A percentile compares a stretch with the other conserved stretches of the same genome.
phyloP scores from a whole-genome alignment of 495 filamentous ascomycete species.

The Daldinia vernicosa region DNA sequence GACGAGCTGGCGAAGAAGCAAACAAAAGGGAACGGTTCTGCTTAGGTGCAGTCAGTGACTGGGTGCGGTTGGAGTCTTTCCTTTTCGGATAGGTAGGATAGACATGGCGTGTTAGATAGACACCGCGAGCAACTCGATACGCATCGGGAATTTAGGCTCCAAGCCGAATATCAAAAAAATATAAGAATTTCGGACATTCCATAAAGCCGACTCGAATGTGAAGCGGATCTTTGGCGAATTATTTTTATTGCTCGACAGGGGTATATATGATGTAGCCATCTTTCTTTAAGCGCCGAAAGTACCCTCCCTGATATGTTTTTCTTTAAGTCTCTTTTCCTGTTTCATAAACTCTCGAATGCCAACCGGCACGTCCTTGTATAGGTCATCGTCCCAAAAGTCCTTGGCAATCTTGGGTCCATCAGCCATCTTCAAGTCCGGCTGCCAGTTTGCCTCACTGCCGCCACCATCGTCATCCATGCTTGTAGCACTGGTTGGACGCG shows the following conservation, averaged over 20 bases:
- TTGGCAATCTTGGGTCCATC: constrained; percentile 48
- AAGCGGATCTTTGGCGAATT: constrained; percentile 20
- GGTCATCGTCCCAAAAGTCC: constrained; percentile 63
- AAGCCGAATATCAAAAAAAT: constrained; percentile 21
- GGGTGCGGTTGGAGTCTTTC: constrained; percentile 22
- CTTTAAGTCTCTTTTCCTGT: constrained; percentile 89
- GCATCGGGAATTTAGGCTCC: constrained; percentile 17
- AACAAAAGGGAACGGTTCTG: constrained; percentile 32
- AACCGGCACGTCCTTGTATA: constrained; percentile 86
- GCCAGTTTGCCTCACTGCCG: constrained; percentile 75
- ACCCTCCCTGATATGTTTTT: constrained; percentile 66
- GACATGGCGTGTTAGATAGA: constrained; percentile 42
- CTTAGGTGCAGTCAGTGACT: constrained; percentile 12
- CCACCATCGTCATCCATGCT: constrained; percentile 88
- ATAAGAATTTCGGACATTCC: constrained; percentile 17
- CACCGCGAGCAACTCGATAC: constrained; percentile 28
- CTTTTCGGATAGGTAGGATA: constrained; percentile 31
- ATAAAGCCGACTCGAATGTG: constrained; percentile 14
- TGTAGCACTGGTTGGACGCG: constrained; percentile 38
- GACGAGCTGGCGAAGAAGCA: constrained; percentile 73
- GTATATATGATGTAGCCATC: constrained; percentile 25
- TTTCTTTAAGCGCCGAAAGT: constrained; percentile 50
- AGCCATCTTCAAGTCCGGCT: constrained; percentile 46
- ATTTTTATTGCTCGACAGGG: constrained; percentile 33
- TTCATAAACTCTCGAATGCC: constrained; percentile 98